Conservation (phyloP, 108 stramenopile species). For the Mediolabrus comicus region DNA sequence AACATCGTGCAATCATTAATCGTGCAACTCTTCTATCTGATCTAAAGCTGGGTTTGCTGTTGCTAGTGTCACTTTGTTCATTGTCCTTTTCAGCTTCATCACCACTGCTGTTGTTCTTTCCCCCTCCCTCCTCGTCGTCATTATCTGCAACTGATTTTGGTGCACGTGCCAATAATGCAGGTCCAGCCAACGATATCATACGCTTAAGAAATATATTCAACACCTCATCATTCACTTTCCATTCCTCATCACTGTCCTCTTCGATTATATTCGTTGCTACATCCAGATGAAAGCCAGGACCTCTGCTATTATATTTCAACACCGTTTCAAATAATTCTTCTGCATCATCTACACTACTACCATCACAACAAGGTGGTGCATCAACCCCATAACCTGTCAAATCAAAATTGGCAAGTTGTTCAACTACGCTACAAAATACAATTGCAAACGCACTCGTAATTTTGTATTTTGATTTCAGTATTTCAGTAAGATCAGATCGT, state of each 20-base stretch:
- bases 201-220: constrained; percentile 44
- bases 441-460: constrained; percentile 73
- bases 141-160: constrained; percentile 13
- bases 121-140: constrained; percentile 13
- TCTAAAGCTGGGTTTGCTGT: constrained; percentile 58
- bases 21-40: constrained; percentile 85
- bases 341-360: constrained; percentile 12
- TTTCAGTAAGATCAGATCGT: constrained; percentile 62
- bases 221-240: constrained; percentile 31
- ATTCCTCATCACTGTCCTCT: constrained; percentile 15
- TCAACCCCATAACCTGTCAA: constrained; percentile 72
- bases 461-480: constrained; percentile 59
- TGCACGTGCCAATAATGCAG: constrained; percentile 67
- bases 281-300: constrained; percentile 65
- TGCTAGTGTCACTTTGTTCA: background rate
- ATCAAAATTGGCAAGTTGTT: constrained; percentile 79
- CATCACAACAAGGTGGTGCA: constrained; percentile 39
- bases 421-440: constrained; percentile 73
- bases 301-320: constrained; percentile 58
- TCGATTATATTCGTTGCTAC: constrained; percentile 8
- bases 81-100: constrained; percentile 1
- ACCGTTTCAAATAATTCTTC: constrained; percentile 67
- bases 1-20: constrained; percentile 78
- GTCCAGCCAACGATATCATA: constrained; percentile 67
- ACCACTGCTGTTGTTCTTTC: background rate